These are phyloP conservation scores for Magnaporthiopsis poae DNA, from an alignment of 2,329 filamentous ascomycete genomes.

Conservation along the genomic window DNA sequence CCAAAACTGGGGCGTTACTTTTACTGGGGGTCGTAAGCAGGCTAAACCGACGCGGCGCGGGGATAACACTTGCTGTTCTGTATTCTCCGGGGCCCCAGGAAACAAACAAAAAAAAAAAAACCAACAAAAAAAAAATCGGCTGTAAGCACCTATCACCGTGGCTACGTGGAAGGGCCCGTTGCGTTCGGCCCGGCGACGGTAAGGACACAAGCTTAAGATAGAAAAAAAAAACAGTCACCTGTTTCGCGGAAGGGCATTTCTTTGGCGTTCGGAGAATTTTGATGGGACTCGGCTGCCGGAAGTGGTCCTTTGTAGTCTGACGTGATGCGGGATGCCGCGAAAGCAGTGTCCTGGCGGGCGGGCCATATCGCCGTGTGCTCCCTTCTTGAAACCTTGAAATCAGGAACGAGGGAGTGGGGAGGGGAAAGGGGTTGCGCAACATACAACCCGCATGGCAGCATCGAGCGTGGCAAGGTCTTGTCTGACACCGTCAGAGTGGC, in stretches of 20 bases:
- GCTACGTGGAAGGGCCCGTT: not conserved
- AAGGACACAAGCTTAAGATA: no score
- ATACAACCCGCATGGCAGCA: no score
- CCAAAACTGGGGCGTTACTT: not conserved
- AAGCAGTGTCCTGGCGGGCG: no score
- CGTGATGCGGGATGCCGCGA: not conserved
- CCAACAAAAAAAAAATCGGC: no score
- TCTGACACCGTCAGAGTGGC: not conserved
- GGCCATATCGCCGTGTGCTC: no score
- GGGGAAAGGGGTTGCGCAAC: not conserved
- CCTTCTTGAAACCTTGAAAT: not conserved
- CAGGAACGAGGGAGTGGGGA: not conserved
- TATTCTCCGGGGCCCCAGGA: not conserved
- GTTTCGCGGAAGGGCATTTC: not conserved
- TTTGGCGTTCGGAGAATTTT: not conserved
- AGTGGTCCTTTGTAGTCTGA: not conserved
- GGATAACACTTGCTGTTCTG: not conserved
- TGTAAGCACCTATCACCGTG: not conserved
- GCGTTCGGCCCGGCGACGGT: not conserved
- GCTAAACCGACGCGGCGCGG: not conserved
- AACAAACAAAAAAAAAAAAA: no score
- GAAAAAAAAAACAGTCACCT: no score
- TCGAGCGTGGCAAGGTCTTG: not conserved
- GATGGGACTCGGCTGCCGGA: no score
- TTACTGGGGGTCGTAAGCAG: not conserved